Base-by-base conservation (phyloP, 495 filamentous ascomycete genomes). In the Aspergillus bridgeri region DNA sequence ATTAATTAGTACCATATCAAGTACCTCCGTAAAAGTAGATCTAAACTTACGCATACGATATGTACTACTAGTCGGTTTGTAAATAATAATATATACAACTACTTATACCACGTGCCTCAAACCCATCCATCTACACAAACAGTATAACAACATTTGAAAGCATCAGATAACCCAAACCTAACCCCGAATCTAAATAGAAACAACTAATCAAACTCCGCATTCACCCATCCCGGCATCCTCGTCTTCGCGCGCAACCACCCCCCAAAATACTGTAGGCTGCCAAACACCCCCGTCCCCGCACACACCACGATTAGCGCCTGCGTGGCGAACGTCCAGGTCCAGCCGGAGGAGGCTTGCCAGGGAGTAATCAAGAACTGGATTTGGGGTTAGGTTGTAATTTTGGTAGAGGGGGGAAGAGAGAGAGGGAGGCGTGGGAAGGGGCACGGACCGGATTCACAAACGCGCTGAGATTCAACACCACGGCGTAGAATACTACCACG, bases 401-500 rank as follows among this genome's bases (percentile, higher is more conserved):
- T n/a, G n/a, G n/a, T n/a, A n/a, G n/a, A n/a, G n/a, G n/a, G n/a
- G n/a, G n/a, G n/a, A n/a, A n/a, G n/a, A n/a, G 8, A 6, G 6
- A 42, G 6, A 23, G 24, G n/a, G 6, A 57, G 3, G 9, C 3
- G 9, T 11, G 5, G 17, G 6, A 24, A 15, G 21, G 33, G 25
- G 3, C 48, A 71, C 66, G 53, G 61, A 78, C 75, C 17, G 76
- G 76, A 42, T 76, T 76, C 19, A 72, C 66, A 52, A 81, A 81
- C 5, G 78, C 78, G 42, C 68, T 73, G 22, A 84, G 54, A 53
- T 86, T 87, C n/a, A 87, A 72, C 24, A 84, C 69, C 3, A 86
- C 83, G 3, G 80, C 73, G 57, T 86, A 86, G 65, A 86, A 86
- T 6, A 79, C 83, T 17, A 86, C 78, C 21, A 85, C 73, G 46